Conservation (phyloP, 305 asterid species). For the Rubia tinctorum region DNA sequence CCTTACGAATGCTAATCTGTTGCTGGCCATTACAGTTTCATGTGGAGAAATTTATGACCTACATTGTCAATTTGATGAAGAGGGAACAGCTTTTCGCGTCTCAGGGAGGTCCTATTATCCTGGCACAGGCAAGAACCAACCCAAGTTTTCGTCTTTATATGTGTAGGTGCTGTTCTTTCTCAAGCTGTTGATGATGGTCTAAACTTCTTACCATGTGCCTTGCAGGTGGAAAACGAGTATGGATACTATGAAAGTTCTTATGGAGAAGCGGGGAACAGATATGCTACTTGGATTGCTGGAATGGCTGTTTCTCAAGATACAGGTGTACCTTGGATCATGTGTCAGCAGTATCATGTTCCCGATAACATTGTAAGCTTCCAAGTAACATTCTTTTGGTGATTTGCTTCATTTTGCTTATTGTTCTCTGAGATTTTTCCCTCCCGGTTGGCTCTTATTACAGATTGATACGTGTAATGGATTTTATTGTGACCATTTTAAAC, state of each 20-base stretch:
- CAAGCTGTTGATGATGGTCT: background rate
- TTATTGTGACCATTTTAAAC: slow-evolving; percentile 86
- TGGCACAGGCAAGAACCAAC: slow-evolving; percentile 63
- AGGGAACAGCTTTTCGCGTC: slow-evolving; percentile 83
- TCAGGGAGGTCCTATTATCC: slow-evolving; percentile 94
- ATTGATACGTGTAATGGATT: slow-evolving; percentile 94
- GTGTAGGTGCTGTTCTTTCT: background rate
- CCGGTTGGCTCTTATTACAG: slow-evolving; percentile 32
- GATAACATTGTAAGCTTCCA: slow-evolving; percentile 55
- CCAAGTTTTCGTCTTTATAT: background rate
- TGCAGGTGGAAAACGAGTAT: slow-evolving; percentile 92
- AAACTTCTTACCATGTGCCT: background rate
- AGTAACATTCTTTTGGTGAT: background rate
- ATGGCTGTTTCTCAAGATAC: slow-evolving; percentile 85
- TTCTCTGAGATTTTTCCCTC: background rate
- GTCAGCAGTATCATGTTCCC: slow-evolving; percentile 91
- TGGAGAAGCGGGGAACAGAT: slow-evolving; percentile 92
- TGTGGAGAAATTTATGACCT: slow-evolving; percentile 81
- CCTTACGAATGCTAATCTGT: slow-evolving; percentile 17
- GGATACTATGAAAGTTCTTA: slow-evolving; percentile 83
- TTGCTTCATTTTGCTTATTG: background rate
- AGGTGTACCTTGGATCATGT: slow-evolving; percentile 98
- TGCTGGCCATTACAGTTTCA: slow-evolving; percentile 53
- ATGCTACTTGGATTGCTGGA: slow-evolving; percentile 81
- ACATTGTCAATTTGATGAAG: slow-evolving; percentile 82